phyloP scores from a whole-genome alignment of 2,329 filamentous ascomycete species.

The Aspergillus jensenii region DNA sequence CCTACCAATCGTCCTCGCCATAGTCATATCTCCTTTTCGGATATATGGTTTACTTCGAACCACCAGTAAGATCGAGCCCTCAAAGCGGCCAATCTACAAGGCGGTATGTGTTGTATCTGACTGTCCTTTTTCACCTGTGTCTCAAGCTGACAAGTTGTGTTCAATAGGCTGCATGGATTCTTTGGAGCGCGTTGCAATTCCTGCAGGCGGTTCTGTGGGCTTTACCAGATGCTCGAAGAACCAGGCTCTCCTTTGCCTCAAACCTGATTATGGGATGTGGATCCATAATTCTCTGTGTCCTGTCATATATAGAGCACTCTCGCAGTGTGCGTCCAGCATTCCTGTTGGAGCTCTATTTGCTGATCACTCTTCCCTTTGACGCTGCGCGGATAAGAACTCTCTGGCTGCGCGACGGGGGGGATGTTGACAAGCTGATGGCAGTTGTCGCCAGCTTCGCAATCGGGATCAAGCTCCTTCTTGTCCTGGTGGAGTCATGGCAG shows the following conservation, averaged over 20 bases:
- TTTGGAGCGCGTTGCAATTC: constrained; percentile 37
- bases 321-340: constrained; percentile 44
- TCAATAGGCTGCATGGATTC: constrained; percentile 30
- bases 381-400: constrained; percentile 46
- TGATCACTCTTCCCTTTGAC: constrained; percentile 48
- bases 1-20: constrained; percentile 37
- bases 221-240: constrained; percentile 27
- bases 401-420: constrained; percentile 35
- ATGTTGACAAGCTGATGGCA: constrained; percentile 39
- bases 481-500: constrained; percentile 45
- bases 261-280: constrained; percentile 31
- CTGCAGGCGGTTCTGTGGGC: constrained; percentile 40
- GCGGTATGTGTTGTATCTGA: constrained; percentile 30
- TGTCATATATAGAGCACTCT: constrained; percentile 52
- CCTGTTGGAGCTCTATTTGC: constrained; percentile 49
- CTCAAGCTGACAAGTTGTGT: background rate
- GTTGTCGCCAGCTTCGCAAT: constrained; percentile 41
- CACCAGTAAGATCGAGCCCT: constrained; percentile 35
- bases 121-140: background rate
- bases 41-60: constrained; percentile 36
- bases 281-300: constrained; percentile 32
- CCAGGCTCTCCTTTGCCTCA: constrained; percentile 34
- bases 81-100: constrained; percentile 25
- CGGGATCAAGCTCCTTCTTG: constrained; percentile 44
- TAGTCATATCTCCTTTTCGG: constrained; percentile 34